Evolutionary conservation across 176 grass and related monocot species (phyloP).

Genomic region (Avena atlantica): DNA sequence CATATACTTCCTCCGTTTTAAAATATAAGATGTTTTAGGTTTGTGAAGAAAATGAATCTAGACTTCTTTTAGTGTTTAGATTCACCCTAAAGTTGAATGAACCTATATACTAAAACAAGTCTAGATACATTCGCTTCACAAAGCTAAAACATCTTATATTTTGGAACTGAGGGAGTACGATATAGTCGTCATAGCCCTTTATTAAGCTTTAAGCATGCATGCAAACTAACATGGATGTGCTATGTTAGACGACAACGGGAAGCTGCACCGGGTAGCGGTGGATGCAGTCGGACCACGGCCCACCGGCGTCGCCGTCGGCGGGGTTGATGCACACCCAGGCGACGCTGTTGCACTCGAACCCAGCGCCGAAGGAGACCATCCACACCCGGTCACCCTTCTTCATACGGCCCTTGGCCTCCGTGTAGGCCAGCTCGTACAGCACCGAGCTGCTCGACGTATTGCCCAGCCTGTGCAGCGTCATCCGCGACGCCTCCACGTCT

Average conservation of each 20-base stretch:
- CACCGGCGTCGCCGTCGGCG: not conserved
- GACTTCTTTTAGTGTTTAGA: too few species aligned
- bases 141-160: too few species aligned
- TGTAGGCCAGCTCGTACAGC: constrained; percentile 86
- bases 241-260: not conserved
- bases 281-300: constrained; percentile 8
- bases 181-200: too few species aligned
- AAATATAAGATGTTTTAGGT: too few species aligned
- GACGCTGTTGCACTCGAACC: constrained; percentile 59
- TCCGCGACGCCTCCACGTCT: constrained; percentile 49
- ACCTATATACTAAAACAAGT: too few species aligned
- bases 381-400: constrained; percentile 29
- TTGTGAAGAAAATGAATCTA: too few species aligned
- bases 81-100: too few species aligned
- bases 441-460: constrained; percentile 81
- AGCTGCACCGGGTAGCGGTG: not conserved
- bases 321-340: constrained; percentile 43
- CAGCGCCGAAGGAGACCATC: constrained; percentile 44
- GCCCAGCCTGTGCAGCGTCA: constrained; percentile 54
- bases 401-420: constrained; percentile 69
- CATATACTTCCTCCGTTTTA: too few species aligned
- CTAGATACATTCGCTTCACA: too few species aligned
- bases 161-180: too few species aligned
- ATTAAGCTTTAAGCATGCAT: too few species aligned
- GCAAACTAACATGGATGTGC: too few species aligned